Percentiles rank a stretch among this genome's conserved stretches.
phyloP scores from a whole-genome alignment of 805 yeast species.

The Spencermartinsiella europaea region DNA sequence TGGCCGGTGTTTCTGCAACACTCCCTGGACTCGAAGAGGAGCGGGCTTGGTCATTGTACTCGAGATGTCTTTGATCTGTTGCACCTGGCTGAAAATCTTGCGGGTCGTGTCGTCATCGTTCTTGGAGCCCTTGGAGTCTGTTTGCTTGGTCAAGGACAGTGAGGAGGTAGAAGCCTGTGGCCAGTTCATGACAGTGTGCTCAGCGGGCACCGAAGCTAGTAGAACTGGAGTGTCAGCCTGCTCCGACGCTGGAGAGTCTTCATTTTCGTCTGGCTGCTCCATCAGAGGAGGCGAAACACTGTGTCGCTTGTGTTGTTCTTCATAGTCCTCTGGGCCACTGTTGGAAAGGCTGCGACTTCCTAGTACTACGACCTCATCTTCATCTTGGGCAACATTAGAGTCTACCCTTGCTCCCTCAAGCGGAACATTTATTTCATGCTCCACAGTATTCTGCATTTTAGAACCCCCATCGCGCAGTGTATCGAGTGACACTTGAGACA shows the following conservation, averaged over 20 bases:
- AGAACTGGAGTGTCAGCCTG: slow-evolving; percentile 11
- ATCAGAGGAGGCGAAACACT: slow-evolving; percentile 12
- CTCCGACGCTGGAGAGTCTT: slow-evolving; percentile 13
- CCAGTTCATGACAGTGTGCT: background rate
- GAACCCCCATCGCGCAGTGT: background rate
- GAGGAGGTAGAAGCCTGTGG: slow-evolving; percentile 10
- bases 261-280: slow-evolving; percentile 14
- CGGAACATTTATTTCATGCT: background rate
- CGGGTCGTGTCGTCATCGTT: background rate
- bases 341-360: too few species aligned
- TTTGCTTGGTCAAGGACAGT: slow-evolving; percentile 3
- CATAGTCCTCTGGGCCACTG: background rate
- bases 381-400: background rate
- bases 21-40: background rate
- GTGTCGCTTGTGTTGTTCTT: slow-evolving; percentile 1
- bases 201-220: slow-evolving; percentile 3
- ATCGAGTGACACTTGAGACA: background rate
- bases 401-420: too few species aligned
- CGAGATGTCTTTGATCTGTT: background rate
- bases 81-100: background rate
- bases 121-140: background rate
- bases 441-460: background rate
- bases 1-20: background rate
- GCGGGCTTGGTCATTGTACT: background rate
- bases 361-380: background rate